phyloP scores from a whole-genome alignment of 1,284 basidiomycete species.

The Melampsora americana region DNA sequence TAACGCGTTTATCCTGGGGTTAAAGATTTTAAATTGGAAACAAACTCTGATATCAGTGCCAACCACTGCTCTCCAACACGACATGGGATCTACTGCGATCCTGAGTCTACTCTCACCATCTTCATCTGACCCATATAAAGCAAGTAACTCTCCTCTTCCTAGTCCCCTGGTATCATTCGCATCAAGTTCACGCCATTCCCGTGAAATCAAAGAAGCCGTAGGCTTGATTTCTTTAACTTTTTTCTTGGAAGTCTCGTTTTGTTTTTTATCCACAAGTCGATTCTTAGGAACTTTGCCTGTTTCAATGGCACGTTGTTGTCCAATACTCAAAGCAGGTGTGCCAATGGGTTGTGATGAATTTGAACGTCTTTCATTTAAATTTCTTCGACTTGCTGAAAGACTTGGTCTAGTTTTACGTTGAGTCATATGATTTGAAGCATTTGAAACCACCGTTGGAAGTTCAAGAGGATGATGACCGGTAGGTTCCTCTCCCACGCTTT shows the following conservation, averaged over 20 bases:
- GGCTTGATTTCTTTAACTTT: constrained; percentile 11
- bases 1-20: background rate
- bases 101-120: constrained; percentile 57
- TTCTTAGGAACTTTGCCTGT: constrained; percentile 42
- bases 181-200: constrained; percentile 30
- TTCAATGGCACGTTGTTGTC: constrained; percentile 36
- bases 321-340: constrained; percentile 34
- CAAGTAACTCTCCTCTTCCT: constrained; percentile 21
- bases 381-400: constrained; percentile 21
- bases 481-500: background rate
- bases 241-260: background rate
- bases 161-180: constrained; percentile 2
- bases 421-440: constrained; percentile 32
- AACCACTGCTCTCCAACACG: constrained; percentile 71
- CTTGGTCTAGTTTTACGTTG: constrained; percentile 34
- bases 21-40: background rate
- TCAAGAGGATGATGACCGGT: constrained; percentile 16
- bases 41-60: constrained; percentile 74
- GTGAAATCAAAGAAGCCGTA: background rate
- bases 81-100: constrained; percentile 69
- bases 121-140: constrained; percentile 19
- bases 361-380: constrained; percentile 6
- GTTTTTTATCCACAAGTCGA: background rate
- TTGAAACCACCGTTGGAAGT: constrained; percentile 27
- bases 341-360: background rate